phyloP scores from a whole-genome alignment of 2,329 filamentous ascomycete genomes.

The Aspergillus sp. region DNA sequence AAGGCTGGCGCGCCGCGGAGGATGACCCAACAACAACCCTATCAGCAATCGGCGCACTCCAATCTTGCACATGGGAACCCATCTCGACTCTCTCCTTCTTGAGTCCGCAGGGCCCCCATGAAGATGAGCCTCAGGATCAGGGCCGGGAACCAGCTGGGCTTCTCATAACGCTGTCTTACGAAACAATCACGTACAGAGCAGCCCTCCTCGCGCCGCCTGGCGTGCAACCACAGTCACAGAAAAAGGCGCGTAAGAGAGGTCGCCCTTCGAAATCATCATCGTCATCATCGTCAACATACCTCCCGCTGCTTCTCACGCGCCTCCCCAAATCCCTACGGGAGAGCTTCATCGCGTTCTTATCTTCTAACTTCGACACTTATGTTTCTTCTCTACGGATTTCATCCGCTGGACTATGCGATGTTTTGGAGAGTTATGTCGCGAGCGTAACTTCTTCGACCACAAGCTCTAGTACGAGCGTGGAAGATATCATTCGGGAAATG shows the following conservation, averaged over 20 bases:
- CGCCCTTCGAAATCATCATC: not conserved
- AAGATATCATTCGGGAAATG: constrained; percentile 38
- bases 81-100: constrained; percentile 34
- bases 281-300: constrained; percentile 49
- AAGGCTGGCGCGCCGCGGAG: constrained; percentile 29
- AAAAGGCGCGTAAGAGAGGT: not conserved
- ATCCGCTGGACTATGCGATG: constrained; percentile 45
- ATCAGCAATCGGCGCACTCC: constrained; percentile 48
- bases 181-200: constrained; percentile 51
- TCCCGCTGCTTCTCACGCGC: constrained; percentile 53
- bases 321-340: constrained; percentile 52
- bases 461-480: constrained; percentile 9
- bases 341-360: constrained; percentile 50
- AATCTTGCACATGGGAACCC: constrained; percentile 47
- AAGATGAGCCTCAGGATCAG: not conserved
- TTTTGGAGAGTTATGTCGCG: constrained; percentile 42
- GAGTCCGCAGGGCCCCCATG: not conserved
- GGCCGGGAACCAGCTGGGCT: constrained; percentile 39
- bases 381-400: constrained; percentile 46
- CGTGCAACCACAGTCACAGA: not conserved
- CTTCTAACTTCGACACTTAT: constrained; percentile 52
- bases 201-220: constrained; percentile 47
- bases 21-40: constrained; percentile 38
- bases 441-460: constrained; percentile 1
- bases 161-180: constrained; percentile 50